Percentiles rank a stretch among this genome's conserved stretches.
Conservation (phyloP, 139 green algal species). For the Chlorokybus atmophyticus region DNA sequence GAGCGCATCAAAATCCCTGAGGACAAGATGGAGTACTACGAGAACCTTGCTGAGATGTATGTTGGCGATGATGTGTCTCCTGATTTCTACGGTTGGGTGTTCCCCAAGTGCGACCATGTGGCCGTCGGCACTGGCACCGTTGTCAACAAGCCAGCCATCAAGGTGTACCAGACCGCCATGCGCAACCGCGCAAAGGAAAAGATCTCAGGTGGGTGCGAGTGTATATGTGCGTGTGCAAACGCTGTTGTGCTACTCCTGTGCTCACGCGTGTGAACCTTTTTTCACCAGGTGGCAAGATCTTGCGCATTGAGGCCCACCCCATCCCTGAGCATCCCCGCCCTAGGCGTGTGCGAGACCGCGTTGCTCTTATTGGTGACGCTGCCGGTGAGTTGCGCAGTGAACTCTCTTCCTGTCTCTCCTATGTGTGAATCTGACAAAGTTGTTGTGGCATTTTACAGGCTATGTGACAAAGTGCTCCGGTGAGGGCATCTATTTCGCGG, state of each 20-base stretch:
- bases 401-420: neutral
- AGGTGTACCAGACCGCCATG: slow-evolving; percentile 89
- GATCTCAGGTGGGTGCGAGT: slow-evolving; percentile 42
- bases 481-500: slow-evolving; percentile 99
- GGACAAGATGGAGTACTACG: slow-evolving; percentile 99
- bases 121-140: slow-evolving; percentile 96
- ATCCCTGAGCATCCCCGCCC: slow-evolving; percentile 95
- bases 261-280: neutral
- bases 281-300: slow-evolving; percentile 82
- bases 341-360: slow-evolving; percentile 56
- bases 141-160: slow-evolving; percentile 99
- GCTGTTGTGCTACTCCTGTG: neutral
- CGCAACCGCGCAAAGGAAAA: slow-evolving; percentile 61
- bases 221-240: neutral
- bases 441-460: slow-evolving; percentile 23
- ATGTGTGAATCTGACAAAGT: neutral
- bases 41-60: slow-evolving; percentile 99
- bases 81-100: slow-evolving; percentile 99
- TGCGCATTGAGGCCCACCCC: slow-evolving; percentile 93
- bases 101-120: slow-evolving; percentile 99
- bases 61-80: slow-evolving; percentile 97
- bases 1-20: slow-evolving; percentile 91
- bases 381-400: slow-evolving; percentile 35
- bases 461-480: slow-evolving; percentile 95
- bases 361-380: slow-evolving; percentile 87